These are phyloP conservation scores for Alternaria incomplexa DNA, from an alignment of 2,329 filamentous ascomycete species.

Conservation along the genomic window DNA sequence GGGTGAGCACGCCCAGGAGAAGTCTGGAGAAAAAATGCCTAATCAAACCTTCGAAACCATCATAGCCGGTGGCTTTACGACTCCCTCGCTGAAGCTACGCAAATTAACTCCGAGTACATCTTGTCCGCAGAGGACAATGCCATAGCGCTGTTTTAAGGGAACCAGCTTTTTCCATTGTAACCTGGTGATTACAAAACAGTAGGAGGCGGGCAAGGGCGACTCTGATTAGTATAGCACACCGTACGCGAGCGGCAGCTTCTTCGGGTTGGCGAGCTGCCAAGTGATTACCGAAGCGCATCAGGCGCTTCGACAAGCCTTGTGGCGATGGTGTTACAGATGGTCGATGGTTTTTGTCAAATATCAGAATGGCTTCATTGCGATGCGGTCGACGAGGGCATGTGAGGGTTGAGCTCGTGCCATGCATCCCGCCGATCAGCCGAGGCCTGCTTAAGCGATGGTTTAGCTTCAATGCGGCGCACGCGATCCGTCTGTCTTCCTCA, in stretches of 20 bases:
- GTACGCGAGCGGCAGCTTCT: background rate
- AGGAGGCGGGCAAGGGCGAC: conserved; percentile 12
- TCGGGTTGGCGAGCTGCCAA: background rate
- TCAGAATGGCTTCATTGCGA: background rate
- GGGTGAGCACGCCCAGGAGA: background rate
- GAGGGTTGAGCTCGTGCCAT: background rate
- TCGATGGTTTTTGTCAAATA: background rate
- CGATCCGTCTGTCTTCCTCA: background rate
- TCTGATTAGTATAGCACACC: conserved; percentile 21
- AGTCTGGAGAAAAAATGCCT: background rate
- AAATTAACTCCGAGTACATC: conserved; percentile 2
- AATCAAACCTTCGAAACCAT: background rate
- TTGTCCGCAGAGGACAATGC: background rate
- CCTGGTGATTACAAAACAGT: conserved; percentile 40
- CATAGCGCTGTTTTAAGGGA: conserved; percentile 7
- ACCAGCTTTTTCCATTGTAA: conserved; percentile 1
- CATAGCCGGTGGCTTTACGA: conserved; percentile 2
- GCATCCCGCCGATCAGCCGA: background rate
- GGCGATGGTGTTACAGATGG: background rate
- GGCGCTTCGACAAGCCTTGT: background rate
- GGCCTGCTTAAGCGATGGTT: background rate
- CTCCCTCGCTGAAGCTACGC: background rate
- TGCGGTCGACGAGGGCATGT: background rate
- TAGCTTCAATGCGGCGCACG: background rate
- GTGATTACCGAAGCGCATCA: background rate